phyloP scores from a whole-genome alignment of 2,329 filamentous ascomycete species.

The Colletotrichum scovillei region DNA sequence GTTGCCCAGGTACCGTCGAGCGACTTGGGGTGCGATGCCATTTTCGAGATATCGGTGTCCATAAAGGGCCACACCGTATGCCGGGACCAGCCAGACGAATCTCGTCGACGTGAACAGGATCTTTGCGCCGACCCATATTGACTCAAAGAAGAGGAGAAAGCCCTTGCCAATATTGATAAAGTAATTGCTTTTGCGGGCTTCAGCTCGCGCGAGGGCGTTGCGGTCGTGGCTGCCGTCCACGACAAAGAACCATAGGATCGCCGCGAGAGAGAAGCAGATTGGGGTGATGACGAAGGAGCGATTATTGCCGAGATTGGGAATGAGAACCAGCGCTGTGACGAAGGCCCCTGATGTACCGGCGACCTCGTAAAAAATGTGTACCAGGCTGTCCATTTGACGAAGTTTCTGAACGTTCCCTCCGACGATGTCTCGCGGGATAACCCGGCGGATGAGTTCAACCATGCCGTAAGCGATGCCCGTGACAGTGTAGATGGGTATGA shows the following conservation, averaged over 20 bases:
- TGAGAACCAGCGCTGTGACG: constrained; percentile 60
- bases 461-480: constrained; percentile 57
- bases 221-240: constrained; percentile 49
- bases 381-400: constrained; percentile 57
- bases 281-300: constrained; percentile 63
- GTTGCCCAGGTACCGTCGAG: constrained; percentile 58
- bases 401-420: constrained; percentile 62
- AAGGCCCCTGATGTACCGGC: constrained; percentile 60
- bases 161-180: constrained; percentile 14
- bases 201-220: constrained; percentile 35
- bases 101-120: constrained; percentile 59
- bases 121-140: constrained; percentile 55
- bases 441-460: constrained; percentile 62
- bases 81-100: constrained; percentile 61
- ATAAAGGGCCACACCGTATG: constrained; percentile 61
- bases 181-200: constrained; percentile 33
- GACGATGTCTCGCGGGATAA: constrained; percentile 63
- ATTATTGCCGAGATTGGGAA: constrained; percentile 62
- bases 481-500: constrained; percentile 60
- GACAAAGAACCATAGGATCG: constrained; percentile 58
- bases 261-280: constrained; percentile 56
- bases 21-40: constrained; percentile 57
- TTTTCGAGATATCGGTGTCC: constrained; percentile 63
- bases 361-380: constrained; percentile 46
- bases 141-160: constrained; percentile 44